Conservation (phyloP, 75 land plant genomes). For the Isoetes taiwanensis region DNA sequence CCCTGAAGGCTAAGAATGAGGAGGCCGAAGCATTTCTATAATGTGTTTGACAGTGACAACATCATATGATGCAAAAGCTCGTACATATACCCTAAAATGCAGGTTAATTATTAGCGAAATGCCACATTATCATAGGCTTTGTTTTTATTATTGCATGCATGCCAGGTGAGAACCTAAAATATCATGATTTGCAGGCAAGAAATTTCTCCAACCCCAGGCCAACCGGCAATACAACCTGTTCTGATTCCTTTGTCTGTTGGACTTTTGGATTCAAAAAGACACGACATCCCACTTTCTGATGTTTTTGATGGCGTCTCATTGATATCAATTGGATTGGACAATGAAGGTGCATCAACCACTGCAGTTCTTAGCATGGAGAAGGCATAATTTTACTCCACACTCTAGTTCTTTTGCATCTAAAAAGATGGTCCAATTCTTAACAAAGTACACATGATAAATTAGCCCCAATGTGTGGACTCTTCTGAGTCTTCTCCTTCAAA, state of each 20-base stretch:
- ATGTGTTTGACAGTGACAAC: constrained; percentile 62
- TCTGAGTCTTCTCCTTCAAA: too few relatives aligned
- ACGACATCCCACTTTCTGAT: constrained; percentile 55
- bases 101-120: constrained; percentile 24
- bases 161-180: too few relatives aligned
- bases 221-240: constrained; percentile 81
- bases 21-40: too few relatives aligned
- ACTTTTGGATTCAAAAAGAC: constrained; percentile 53
- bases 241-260: constrained; percentile 86
- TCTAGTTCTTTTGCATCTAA: not conserved
- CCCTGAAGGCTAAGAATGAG: too few relatives aligned
- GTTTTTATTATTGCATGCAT: too few relatives aligned
- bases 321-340: constrained; percentile 19
- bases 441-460: too few relatives aligned
- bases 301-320: constrained; percentile 46
- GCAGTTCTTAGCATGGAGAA: constrained; percentile 66
- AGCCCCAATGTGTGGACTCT: too few relatives aligned
- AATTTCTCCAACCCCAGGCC: constrained; percentile 88
- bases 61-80: constrained; percentile 58
- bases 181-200: constrained; percentile 50
- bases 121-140: too few relatives aligned
- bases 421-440: not conserved
- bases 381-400: constrained; percentile 26
- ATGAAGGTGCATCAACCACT: constrained; percentile 34
- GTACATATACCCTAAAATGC: constrained; percentile 59